Percentiles rank a stretch among this genome's conserved stretches.
These are phyloP conservation scores for Rhizophagus clarus DNA, from an alignment of 192 early-diverging fungal species.

Conservation along the genomic window DNA sequence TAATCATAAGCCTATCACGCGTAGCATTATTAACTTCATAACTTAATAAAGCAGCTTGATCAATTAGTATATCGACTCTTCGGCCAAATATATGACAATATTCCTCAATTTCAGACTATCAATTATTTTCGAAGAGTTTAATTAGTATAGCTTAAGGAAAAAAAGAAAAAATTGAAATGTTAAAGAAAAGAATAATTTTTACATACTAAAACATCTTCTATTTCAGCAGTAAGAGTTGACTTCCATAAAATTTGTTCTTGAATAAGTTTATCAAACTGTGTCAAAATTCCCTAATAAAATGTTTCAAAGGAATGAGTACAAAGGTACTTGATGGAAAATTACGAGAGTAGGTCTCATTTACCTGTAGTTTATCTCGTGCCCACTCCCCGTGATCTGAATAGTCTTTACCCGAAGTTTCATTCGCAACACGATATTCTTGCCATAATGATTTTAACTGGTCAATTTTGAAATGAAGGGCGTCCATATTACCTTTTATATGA, in stretches of 20 bases:
- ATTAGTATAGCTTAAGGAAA: neutral
- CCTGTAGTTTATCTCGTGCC: slow-evolving; percentile 22
- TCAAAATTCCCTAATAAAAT: neutral
- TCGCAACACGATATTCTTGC: slow-evolving; percentile 13
- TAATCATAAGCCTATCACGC: slow-evolving; percentile 2
- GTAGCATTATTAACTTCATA: slow-evolving; percentile 3
- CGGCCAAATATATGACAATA: slow-evolving; percentile 26
- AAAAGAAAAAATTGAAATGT: neutral
- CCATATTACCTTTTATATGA: neutral
- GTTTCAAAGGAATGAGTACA: neutral
- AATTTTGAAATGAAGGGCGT: slow-evolving; percentile 22
- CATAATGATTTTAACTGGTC: slow-evolving; percentile 13
- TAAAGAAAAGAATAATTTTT: neutral
- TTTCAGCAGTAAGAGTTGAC: slow-evolving; percentile 19
- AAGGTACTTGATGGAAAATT: neutral
- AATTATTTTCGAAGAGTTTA: neutral
- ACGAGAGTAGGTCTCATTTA: neutral
- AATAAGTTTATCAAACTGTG: slow-evolving; percentile 29
- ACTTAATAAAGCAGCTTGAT: neutral
- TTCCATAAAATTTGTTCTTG: slow-evolving; percentile 33
- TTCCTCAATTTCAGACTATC: slow-evolving; percentile 25
- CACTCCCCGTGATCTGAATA: slow-evolving; percentile 29
- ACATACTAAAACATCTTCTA: slow-evolving; percentile 30
- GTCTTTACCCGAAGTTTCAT: slow-evolving; percentile 8
- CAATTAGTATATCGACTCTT: slow-evolving; percentile 10